Evolutionary conservation across 192 early-diverging fungal species (phyloP).

Genomic region (Kappamyces sp.): DNA sequence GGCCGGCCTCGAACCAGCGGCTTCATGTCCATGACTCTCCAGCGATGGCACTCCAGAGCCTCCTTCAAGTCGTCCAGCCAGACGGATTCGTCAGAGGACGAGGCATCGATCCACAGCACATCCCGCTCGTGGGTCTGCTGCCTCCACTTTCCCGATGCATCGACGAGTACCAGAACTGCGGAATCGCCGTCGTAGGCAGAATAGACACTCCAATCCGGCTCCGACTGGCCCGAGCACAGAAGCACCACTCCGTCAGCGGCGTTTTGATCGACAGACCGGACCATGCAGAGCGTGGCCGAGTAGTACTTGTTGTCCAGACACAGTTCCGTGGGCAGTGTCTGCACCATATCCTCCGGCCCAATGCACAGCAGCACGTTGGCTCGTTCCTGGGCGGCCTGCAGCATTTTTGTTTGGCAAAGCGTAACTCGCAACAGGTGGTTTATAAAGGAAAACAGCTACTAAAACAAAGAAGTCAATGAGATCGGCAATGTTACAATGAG

Average conservation of each 20-base stretch:
- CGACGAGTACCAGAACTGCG: neutral
- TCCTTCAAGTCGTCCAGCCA: slow-evolving; percentile 6
- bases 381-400: no score
- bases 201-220: neutral
- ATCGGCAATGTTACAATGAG: neutral
- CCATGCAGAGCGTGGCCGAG: slow-evolving; percentile 3
- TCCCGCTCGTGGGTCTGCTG: neutral
- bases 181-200: neutral
- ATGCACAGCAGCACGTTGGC: neutral
- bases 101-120: neutral
- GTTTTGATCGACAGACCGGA: neutral
- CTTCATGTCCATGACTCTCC: slow-evolving; percentile 10
- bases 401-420: no score
- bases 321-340: neutral
- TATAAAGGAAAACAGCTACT: neutral
- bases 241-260: neutral
- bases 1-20: neutral
- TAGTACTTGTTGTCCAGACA: slow-evolving; percentile 17
- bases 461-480: slow-evolving; percentile 4
- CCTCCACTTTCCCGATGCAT: slow-evolving; percentile 4
- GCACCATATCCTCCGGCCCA: slow-evolving; percentile 5
- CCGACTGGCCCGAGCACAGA: slow-evolving; percentile 2
- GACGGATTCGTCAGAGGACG: neutral
- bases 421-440: no score
- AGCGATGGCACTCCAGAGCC: slow-evolving; percentile 9